Base-by-base conservation (phyloP, 116 monocot genomes). In the Trichopus zeylanicus region DNA sequence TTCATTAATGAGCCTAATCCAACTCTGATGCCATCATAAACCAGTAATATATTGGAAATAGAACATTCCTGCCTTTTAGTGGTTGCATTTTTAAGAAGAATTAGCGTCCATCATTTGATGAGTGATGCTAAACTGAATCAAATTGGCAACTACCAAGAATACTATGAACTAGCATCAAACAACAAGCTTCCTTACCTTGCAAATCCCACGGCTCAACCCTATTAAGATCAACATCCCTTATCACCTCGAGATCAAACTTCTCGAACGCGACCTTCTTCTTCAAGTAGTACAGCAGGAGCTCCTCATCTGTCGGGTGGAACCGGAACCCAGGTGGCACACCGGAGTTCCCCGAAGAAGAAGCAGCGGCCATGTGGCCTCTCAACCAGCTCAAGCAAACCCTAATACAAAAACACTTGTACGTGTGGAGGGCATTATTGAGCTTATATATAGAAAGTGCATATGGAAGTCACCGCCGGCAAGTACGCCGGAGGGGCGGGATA, bases 141-240 rank as follows among this genome's bases (percentile, higher is more conserved):
- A n/a, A n/a, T n/a, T n/a, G n/a, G n/a, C n/a, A n/a, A n/a, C n/a
- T n/a, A n/a, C n/a, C n/a, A n/a, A n/a, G n/a, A n/a, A n/a, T n/a
- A n/a, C n/a, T 28, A 48, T 70, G n/a, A 2, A 42, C 4, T 16
- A 3, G n/a, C n/a, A n/a, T n/a, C n/a, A n/a, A n/a, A n/a, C n/a
- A n/a, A n/a, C n/a, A n/a, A n/a, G 3, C 13, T 16, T 18, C 13
- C 37, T 16, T 18, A 87, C 87, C 87, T 87, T 87, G 78, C 63
- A 87, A 73, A 9, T 87, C 87, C 87, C 87, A 87, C 4, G 87
- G 87, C 70, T 87, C 87, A 3, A 75, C 67, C 61, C 73, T 87
- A 42, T 87, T 87, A 59, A 87, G 48, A 53, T 87, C 87, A 20
- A 87, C 70, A 67, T 87, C 87, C 13, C 78, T 69, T 24, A 87